Evolutionary conservation across 768 basidiomycete species (phyloP).

Genomic region (Xanthoconium purpureum): DNA sequence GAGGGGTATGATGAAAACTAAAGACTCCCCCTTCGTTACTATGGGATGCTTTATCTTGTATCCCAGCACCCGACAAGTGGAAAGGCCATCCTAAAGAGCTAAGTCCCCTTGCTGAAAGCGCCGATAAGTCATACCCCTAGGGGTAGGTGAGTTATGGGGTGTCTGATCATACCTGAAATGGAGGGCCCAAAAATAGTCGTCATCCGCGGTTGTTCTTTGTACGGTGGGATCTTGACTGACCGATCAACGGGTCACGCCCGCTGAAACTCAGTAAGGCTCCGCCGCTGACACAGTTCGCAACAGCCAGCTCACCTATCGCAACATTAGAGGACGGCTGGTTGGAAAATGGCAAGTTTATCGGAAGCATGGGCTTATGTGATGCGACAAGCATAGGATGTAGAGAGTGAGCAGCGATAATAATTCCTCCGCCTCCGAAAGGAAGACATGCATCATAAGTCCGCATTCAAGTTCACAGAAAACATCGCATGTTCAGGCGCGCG

Average conservation of each 20-base stretch:
- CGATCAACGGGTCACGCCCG: constrained; percentile 35
- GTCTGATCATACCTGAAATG: neutral
- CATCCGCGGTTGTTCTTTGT: constrained; percentile 19
- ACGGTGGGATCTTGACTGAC: constrained; percentile 2
- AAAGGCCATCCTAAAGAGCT: too few relatives aligned
- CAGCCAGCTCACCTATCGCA: constrained; percentile 29
- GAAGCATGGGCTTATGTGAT: constrained; percentile 58
- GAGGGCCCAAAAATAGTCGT: neutral
- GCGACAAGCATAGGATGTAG: constrained; percentile 35
- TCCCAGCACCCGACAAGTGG: too few relatives aligned
- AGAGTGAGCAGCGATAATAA: constrained; percentile 20
- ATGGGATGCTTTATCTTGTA: too few relatives aligned
- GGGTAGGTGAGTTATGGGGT: neutral
- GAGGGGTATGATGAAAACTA: too few relatives aligned
- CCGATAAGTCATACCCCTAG: neutral
- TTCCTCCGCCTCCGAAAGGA: constrained; percentile 21
- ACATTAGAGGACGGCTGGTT: constrained; percentile 34
- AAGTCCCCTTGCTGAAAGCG: too few relatives aligned
- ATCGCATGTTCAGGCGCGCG: constrained; percentile 45
- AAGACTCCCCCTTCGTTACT: too few relatives aligned
- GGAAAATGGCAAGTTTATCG: constrained; percentile 60
- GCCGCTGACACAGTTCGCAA: constrained; percentile 24
- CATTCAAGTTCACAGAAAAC: constrained; percentile 9
- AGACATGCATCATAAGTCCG: constrained; percentile 17
- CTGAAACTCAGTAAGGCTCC: constrained; percentile 73